Evolutionary conservation across 139 green algal genomes (phyloP).

Genomic region (Asterochloris sp.): DNA sequence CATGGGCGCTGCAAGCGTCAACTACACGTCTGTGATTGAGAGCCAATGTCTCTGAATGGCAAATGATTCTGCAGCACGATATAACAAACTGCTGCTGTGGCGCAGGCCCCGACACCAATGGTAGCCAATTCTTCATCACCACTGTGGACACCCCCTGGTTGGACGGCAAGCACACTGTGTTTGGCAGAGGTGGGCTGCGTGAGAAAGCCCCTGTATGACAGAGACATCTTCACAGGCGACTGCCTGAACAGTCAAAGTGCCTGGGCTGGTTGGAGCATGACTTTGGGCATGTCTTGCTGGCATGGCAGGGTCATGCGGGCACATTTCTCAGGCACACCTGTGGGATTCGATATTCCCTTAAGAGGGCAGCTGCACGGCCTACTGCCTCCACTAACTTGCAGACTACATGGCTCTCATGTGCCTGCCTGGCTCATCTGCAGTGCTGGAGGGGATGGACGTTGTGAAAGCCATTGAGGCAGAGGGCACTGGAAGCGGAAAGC

Average conservation of each 20-base stretch:
- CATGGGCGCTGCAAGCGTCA: background rate
- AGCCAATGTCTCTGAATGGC: no score
- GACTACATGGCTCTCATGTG: background rate
- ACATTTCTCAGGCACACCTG: no score
- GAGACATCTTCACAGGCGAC: no score
- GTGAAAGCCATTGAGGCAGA: conserved; percentile 87
- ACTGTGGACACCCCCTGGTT: conserved; percentile 69
- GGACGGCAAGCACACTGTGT: conserved; percentile 79
- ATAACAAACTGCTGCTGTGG: background rate
- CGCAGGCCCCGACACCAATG: conserved; percentile 51
- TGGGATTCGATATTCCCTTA: no score
- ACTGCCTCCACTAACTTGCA: background rate
- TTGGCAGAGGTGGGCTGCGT: conserved; percentile 57
- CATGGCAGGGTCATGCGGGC: no score
- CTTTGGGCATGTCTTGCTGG: no score
- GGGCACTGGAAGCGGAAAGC: conserved; percentile 68
- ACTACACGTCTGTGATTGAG: no score
- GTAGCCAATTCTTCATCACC: conserved; percentile 76
- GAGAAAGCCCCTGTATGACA: no score
- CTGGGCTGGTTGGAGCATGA: no score
- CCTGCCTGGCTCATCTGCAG: conserved; percentile 24
- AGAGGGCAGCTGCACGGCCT: no score
- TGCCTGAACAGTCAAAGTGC: no score
- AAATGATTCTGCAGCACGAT: background rate
- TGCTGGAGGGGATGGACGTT: conserved; percentile 93